These are phyloP conservation scores for Penicillium sp. DNA, from an alignment of 2,329 filamentous ascomycete species.

Conservation along the genomic window DNA sequence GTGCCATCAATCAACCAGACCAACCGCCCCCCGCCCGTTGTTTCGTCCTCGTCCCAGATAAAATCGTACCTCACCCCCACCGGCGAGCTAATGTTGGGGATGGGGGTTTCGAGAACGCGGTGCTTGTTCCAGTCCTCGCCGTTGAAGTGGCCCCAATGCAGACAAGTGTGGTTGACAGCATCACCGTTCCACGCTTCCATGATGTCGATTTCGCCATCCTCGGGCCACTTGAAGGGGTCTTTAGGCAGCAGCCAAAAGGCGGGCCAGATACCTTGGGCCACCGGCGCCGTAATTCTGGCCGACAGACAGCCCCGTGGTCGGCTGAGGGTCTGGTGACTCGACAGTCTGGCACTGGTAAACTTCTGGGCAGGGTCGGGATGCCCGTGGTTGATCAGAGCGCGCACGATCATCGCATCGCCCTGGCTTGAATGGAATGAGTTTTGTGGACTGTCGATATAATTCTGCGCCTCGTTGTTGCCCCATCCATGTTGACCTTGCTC, in stretches of 20 bases:
- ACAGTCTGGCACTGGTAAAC: conserved; percentile 26
- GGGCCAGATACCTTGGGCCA: conserved; percentile 27
- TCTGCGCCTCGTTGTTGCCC: conserved; percentile 28
- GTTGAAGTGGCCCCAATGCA: conserved; percentile 29
- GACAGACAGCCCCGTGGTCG: conserved; percentile 27
- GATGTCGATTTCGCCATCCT: conserved; percentile 27
- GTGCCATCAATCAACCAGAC: conserved; percentile 27
- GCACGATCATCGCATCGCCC: conserved; percentile 25
- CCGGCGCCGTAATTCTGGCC: conserved; percentile 23
- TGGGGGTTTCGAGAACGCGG: conserved; percentile 26
- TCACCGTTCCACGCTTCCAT: conserved; percentile 30
- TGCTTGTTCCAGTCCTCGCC: conserved; percentile 28
- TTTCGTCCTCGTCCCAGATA: conserved; percentile 27
- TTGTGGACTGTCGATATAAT: conserved; percentile 24
- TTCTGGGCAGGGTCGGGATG: conserved; percentile 24
- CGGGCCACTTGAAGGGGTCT: conserved; percentile 29
- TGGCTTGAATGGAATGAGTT: conserved; percentile 27
- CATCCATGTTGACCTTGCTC: conserved; percentile 27
- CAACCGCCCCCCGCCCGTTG: conserved; percentile 22
- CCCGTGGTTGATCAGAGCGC: conserved; percentile 25
- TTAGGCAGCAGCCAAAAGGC: conserved; percentile 31
- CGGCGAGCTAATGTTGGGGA: conserved; percentile 25
- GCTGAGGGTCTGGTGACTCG: conserved; percentile 25
- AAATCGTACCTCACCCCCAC: conserved; percentile 25
- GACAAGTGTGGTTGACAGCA: conserved; percentile 27